Evolutionary conservation across 2,329 filamentous ascomycete species (phyloP).

Genomic region (Phyllosticta capitalensis): DNA sequence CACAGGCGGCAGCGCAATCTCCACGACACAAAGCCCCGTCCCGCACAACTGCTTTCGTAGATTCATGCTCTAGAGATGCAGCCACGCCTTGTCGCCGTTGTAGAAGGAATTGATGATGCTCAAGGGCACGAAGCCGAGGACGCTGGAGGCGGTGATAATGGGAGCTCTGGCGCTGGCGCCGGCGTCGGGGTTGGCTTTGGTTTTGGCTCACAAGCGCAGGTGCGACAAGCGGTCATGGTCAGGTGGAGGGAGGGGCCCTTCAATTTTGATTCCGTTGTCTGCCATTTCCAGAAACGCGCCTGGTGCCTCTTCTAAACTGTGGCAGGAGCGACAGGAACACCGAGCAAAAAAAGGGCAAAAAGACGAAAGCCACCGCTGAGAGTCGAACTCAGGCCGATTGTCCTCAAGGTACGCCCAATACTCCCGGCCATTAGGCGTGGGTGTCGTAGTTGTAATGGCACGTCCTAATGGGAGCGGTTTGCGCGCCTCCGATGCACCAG

Average conservation of each 20-base stretch:
- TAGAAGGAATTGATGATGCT: slow-evolving; percentile 49
- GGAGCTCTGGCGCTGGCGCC: slow-evolving; percentile 30
- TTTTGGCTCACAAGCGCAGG: slow-evolving; percentile 20
- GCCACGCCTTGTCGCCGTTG: slow-evolving; percentile 50
- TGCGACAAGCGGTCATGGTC: slow-evolving; percentile 41
- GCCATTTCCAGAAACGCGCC: slow-evolving; percentile 40
- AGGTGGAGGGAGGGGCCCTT: slow-evolving; percentile 53
- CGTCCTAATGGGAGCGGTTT: too few relatives aligned
- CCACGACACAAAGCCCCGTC: slow-evolving; percentile 40
- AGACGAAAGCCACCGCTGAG: too few relatives aligned
- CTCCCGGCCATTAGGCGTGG: too few relatives aligned
- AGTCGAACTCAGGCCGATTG: too few relatives aligned
- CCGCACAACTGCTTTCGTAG: slow-evolving; percentile 41
- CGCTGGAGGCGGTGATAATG: slow-evolving; percentile 47
- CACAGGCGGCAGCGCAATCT: slow-evolving; percentile 48
- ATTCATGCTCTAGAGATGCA: slow-evolving; percentile 49
- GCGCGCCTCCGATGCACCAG: too few relatives aligned
- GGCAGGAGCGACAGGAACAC: too few relatives aligned
- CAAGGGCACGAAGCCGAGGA: slow-evolving; percentile 45
- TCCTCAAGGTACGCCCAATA: too few relatives aligned
- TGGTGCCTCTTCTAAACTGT: slow-evolving; percentile 21
- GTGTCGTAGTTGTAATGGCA: too few relatives aligned
- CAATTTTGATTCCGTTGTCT: slow-evolving; percentile 48
- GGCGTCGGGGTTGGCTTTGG: slow-evolving; percentile 26
- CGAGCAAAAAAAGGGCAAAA: too few relatives aligned